Evolutionary conservation across 805 yeast species (phyloP), one percentile per base, ranked within the genome.

Genomic region (Zygosaccharomyces bailii): DNA sequence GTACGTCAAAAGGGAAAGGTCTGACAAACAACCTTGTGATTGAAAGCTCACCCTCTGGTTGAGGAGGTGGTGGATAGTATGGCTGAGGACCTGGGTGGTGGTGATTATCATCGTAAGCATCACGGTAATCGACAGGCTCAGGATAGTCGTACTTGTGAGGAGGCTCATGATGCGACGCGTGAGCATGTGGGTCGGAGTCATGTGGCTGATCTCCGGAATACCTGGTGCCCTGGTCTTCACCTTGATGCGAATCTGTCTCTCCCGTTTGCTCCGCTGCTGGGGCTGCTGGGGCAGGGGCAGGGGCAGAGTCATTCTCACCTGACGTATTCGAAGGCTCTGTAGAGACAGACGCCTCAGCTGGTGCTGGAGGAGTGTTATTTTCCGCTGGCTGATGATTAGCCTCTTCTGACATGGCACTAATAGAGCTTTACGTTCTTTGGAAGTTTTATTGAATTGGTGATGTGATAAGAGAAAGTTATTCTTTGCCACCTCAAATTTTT

Each of bases 1-100:
- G 67, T 32, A 66, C 72, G 51, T 78, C 82, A 41, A 70, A 74
- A 53, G 79, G 77, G 59, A 79, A 73, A 32, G 85, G 85, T 75
- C 83, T 79, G 49, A 78, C 81, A 56, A 79, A 79, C 45, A 79
- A 61, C 63, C 73, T 69, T 37, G 71, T 69, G 48, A 61, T 67
- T 43, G 75, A 71, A 34, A 68, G 58, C 52, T 69, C 67, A 34
- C 66, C 69, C 42, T 62, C 67, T 29, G 50, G 53, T 20, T 54
- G 56, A 14, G 58, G 58, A n/a, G 55, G 58, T 16, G 54, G 57
- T 38, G 52, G 50, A 10, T 49, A 48, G 39, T 53, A 51, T 27
- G 54, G 54, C 42, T 54, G 54, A 16, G 55, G 55, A 34, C 51
- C 53, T 14, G 44, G 45, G 20, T 53, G 55, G 27, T 53, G 55